phyloP scores from a whole-genome alignment of 805 yeast species.

The Isabelozyma pseudorhagii region DNA sequence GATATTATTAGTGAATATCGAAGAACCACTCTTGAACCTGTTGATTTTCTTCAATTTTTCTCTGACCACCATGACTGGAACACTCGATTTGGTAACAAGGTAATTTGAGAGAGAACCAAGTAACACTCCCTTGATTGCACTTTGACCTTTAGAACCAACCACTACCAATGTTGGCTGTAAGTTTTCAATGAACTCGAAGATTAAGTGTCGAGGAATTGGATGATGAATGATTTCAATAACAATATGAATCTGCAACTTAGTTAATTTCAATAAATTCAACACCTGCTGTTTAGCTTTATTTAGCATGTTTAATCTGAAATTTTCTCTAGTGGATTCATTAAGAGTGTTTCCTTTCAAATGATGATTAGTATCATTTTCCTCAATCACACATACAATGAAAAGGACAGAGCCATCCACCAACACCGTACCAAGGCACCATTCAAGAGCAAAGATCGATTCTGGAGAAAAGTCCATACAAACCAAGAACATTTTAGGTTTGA shows the following conservation, averaged over 20 bases:
- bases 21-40: slow-evolving; percentile 46
- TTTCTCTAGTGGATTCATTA: slow-evolving; percentile 35
- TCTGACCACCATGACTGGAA: slow-evolving; percentile 80
- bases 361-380: slow-evolving; percentile 42
- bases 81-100: slow-evolving; percentile 65
- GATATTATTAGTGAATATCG: slow-evolving; percentile 54
- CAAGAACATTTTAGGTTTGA: slow-evolving; percentile 58
- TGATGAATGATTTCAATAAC: slow-evolving; percentile 74
- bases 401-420: slow-evolving; percentile 79
- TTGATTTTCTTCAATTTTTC: slow-evolving; percentile 67
- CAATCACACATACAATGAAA: slow-evolving; percentile 64
- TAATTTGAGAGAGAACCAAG: slow-evolving; percentile 73
- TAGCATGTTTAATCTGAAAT: slow-evolving; percentile 35
- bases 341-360: slow-evolving; percentile 37
- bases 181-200: slow-evolving; percentile 66
- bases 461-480: slow-evolving; percentile 81
- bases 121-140: slow-evolving; percentile 69
- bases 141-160: slow-evolving; percentile 72
- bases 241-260: slow-evolving; percentile 69
- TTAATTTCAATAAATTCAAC: slow-evolving; percentile 51
- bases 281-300: slow-evolving; percentile 44
- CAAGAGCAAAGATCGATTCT: slow-evolving; percentile 79
- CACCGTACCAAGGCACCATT: slow-evolving; percentile 85
- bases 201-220: slow-evolving; percentile 69
- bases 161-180: slow-evolving; percentile 70